Percentiles rank a stretch among this genome's conserved stretches.
Evolutionary conservation across 768 basidiomycete species (phyloP).

Genomic region (Suillus fuscotomentosus): DNA sequence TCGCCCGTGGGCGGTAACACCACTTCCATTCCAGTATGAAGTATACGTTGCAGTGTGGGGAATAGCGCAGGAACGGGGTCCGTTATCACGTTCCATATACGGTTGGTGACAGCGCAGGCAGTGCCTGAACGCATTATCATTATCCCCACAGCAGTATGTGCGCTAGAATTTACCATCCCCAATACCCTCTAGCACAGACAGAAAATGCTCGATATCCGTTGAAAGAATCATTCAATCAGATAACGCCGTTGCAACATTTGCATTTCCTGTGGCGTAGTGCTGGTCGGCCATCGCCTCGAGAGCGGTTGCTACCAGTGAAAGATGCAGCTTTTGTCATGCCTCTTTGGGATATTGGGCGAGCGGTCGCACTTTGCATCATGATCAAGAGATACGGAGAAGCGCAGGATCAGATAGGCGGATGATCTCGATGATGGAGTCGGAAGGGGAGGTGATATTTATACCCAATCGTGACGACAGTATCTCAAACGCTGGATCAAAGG

Average conservation of each 20-base stretch:
- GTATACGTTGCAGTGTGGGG: not conserved
- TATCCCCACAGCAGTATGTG: conserved; percentile 5
- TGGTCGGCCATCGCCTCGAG: conserved; percentile 14
- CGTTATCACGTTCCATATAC: conserved; percentile 24
- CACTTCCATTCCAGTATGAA: not conserved
- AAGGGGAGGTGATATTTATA: not conserved
- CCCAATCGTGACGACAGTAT: not conserved
- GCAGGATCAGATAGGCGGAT: conserved; percentile 16
- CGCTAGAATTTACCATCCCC: conserved; percentile 11
- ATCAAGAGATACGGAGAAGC: conserved; percentile 4
- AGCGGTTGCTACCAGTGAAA: conserved; percentile 1
- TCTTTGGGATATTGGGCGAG: conserved; percentile 15
- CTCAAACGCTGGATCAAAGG: not conserved
- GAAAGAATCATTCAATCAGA: conserved; percentile 6
- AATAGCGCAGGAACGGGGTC: conserved; percentile 12
- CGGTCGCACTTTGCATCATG: conserved; percentile 24
- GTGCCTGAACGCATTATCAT: conserved; percentile 14
- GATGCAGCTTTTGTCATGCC: conserved; percentile 6
- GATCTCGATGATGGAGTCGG: conserved; percentile 1
- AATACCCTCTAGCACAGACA: conserved; percentile 11
- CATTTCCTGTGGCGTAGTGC: conserved; percentile 16
- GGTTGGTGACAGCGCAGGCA: conserved; percentile 21
- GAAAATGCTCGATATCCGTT: conserved; percentile 13
- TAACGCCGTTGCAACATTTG: conserved; percentile 4
- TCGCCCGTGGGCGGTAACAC: not conserved